A percentile compares a stretch with the other conserved stretches of the same genome.
phyloP scores from a whole-genome alignment of 2,329 filamentous ascomycete species.

The Botrytis fragariae region DNA sequence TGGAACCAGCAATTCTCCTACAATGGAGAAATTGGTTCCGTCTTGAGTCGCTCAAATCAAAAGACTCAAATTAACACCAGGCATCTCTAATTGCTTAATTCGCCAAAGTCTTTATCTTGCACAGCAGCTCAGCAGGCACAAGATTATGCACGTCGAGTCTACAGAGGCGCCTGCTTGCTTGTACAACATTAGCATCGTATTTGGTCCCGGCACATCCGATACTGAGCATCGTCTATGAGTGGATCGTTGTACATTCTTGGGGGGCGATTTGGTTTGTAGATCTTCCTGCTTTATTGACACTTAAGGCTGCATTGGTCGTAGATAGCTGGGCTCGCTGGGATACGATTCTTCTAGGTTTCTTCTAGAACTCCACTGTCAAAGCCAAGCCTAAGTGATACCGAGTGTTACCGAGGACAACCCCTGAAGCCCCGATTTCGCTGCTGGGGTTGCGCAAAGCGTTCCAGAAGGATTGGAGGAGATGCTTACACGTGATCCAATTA shows the following conservation, averaged over 20 bases:
- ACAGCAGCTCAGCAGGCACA: constrained; percentile 15
- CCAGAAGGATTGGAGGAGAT: background rate
- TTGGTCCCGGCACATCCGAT: background rate
- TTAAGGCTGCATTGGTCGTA: background rate
- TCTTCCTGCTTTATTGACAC: constrained; percentile 1
- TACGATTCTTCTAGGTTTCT: background rate
- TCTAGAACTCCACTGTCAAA: constrained; percentile 12
- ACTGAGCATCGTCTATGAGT: background rate
- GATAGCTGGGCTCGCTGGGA: background rate
- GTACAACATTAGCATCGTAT: background rate
- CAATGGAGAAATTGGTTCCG: background rate
- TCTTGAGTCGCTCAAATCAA: background rate
- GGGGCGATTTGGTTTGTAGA: constrained; percentile 4
- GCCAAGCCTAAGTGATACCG: background rate
- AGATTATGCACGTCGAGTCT: background rate
- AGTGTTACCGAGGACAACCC: background rate
- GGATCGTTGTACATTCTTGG: background rate
- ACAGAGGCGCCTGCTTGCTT: background rate
- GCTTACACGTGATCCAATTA: background rate
- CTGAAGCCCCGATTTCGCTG: constrained; percentile 7
- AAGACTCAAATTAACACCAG: background rate
- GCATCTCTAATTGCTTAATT: background rate
- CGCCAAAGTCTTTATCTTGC: background rate
- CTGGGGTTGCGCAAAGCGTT: background rate
- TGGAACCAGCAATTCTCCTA: background rate